These are phyloP conservation scores for Sclerotinia glacialis DNA, from an alignment of 2,329 filamentous ascomycete genomes.

Conservation along the genomic window DNA sequence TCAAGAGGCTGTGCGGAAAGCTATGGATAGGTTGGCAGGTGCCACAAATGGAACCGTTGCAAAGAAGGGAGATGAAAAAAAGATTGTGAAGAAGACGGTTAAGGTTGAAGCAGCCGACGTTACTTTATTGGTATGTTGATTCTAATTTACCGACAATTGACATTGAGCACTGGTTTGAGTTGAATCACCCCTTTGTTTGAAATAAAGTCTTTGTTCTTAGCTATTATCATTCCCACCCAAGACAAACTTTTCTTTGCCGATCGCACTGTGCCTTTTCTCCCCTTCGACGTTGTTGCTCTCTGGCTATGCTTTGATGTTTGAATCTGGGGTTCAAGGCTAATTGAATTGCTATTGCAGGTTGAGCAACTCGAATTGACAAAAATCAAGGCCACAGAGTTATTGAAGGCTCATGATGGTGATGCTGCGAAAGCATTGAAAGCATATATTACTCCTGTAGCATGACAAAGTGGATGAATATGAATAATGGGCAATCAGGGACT, in stretches of 20 bases:
- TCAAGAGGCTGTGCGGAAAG: constrained; percentile 69
- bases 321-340: constrained; percentile 23
- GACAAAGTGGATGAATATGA: constrained; percentile 2
- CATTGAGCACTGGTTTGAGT: constrained; percentile 2
- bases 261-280: not conserved
- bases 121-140: constrained; percentile 57
- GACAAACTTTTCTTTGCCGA: not conserved
- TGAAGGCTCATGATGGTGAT: constrained; percentile 70
- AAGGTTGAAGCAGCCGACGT: constrained; percentile 76
- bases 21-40: constrained; percentile 61
- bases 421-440: constrained; percentile 64
- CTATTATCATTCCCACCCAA: not conserved
- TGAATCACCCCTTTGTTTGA: constrained; percentile 7
- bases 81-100: constrained; percentile 56
- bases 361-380: constrained; percentile 72
- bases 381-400: constrained; percentile 68
- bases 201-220: constrained; percentile 5
- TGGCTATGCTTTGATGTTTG: not conserved
- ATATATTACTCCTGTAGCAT: constrained; percentile 45
- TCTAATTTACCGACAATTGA: not conserved
- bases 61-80: constrained; percentile 48
- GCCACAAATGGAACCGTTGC: constrained; percentile 37
- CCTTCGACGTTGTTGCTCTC: too few species aligned
- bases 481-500: not conserved
- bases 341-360: constrained; percentile 46